A percentile compares a stretch with the other conserved stretches of the same genome.
Evolutionary conservation across 768 basidiomycete genomes (phyloP).

Genomic region (Scleroderma bovista): DNA sequence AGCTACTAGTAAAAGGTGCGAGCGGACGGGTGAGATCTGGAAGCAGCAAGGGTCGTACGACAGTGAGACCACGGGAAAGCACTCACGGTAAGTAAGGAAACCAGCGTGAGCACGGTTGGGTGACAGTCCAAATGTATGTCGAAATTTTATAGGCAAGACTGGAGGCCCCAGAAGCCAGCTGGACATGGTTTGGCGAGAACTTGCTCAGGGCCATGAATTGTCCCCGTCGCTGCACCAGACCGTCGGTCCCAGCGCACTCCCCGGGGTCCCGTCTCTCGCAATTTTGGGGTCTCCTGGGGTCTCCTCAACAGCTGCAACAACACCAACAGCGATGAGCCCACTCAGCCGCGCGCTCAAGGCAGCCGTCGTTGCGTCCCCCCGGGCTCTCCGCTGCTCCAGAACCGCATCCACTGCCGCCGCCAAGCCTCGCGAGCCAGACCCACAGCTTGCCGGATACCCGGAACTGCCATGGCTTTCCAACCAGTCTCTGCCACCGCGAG

Average conservation of each 20-base stretch:
- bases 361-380: constrained; percentile 3
- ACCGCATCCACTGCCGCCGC: constrained; percentile 13
- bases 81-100: constrained; percentile 10
- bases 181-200: neutral
- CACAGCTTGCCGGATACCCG: constrained; percentile 70
- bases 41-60: constrained; percentile 11
- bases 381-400: constrained; percentile 3
- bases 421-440: constrained; percentile 41
- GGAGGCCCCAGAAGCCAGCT: constrained; percentile 6
- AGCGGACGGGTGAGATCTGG: too few species aligned
- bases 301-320: neutral
- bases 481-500: constrained; percentile 56
- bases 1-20: too few species aligned
- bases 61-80: constrained; percentile 15
- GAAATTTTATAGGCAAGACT: constrained; percentile 19
- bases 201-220: constrained; percentile 18
- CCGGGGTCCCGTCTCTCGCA: constrained; percentile 15
- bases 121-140: constrained; percentile 6
- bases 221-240: constrained; percentile 8
- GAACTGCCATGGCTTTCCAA: constrained; percentile 61
- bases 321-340: constrained; percentile 3
- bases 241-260: neutral
- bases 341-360: constrained; percentile 9
- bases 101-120: constrained; percentile 2
- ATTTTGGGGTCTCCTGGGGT: constrained; percentile 13